Base-by-base conservation (phyloP, 257 asterid species). In the Rehmannia glutinosa region DNA sequence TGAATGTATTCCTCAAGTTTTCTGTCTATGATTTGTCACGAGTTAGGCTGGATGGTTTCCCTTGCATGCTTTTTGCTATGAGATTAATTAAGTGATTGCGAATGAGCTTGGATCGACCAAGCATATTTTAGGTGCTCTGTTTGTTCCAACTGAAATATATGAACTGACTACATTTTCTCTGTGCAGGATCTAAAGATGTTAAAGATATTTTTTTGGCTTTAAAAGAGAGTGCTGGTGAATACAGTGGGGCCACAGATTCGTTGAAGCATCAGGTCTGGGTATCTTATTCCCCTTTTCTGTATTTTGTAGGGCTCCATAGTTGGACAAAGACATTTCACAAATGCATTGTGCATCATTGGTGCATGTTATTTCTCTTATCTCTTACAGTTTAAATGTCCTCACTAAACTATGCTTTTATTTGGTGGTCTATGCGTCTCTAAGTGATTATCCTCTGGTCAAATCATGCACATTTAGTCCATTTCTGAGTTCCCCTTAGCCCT, bases 141-240 rank as follows among this genome's bases (percentile, higher is more conserved):
- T 46, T 56, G 17, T 38, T 71, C 24, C 64, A 52, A 64, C 24
- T 51, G 38, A 13, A 36, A 30, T 68, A 43, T 63, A 77, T 68
- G 51, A 21, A 32, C 60, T 35, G 27, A 30, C 46, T 54, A 19
- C 45, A 36, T 33, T 71, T 86, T 42, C 76, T 83, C 68, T 72
- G 66, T 85, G 83, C 86, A 94, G 99, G 91, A 61, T 62, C 91
- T 55, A 87, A 81, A 80, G 97, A 94, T 73, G 81, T 91, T 56
- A 86, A 87, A 78, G 96, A 94, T 73, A 76, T 88, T 47, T 80
- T 91, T 71, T 64, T 66, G 23, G 78, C 83, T 71, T 73, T 94
- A 60, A 94, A 78, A 82, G 99, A 85, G 73, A 77, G 89, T 62
- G 82, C 85, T 4, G 75, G 42, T 54, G 95, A 91, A 69, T 75